A percentile compares a stretch with the other conserved stretches of the same genome.
Conservation (phyloP, 495 filamentous ascomycete species). For the Extremus antarcticus region DNA sequence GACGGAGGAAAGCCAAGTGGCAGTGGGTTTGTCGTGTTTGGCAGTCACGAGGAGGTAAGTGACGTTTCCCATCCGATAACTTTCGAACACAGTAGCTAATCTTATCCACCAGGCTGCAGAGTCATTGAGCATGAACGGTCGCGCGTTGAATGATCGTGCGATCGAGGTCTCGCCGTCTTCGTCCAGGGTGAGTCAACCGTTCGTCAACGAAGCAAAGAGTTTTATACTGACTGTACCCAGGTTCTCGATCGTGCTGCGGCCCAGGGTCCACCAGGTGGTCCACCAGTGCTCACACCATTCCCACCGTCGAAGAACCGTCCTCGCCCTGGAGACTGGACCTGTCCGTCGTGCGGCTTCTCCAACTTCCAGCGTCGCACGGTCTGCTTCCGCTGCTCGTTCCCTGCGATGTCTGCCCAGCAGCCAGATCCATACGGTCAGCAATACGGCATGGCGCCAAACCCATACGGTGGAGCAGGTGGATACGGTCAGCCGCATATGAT, state of each 20-base stretch:
- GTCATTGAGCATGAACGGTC: constrained; percentile 96
- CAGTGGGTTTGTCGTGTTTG: constrained; percentile 94
- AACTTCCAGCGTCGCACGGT: constrained; percentile 97
- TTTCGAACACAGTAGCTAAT: not conserved
- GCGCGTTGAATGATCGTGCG: constrained; percentile 94
- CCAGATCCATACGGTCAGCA: constrained; percentile 59
- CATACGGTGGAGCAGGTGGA: constrained; percentile 56
- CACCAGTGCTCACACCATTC: constrained; percentile 87
- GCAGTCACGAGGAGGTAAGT: constrained; percentile 95
- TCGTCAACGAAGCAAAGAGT: not conserved
- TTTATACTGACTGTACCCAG: not conserved
- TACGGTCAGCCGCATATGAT: constrained; percentile 74
- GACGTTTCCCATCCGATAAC: not conserved
- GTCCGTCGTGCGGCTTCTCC: constrained; percentile 82
- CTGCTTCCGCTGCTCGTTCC: constrained; percentile 97
- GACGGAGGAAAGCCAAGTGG: constrained; percentile 98
- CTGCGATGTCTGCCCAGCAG: constrained; percentile 70
- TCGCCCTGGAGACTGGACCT: constrained; percentile 95
- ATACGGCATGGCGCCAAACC: constrained; percentile 55
- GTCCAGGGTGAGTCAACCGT: constrained; percentile 42
- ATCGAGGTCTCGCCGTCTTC: constrained; percentile 96
- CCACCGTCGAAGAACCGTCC: constrained; percentile 97
- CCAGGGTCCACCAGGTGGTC: constrained; percentile 15
- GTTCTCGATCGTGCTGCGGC: constrained; percentile 81
- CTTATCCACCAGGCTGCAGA: constrained; percentile 50